Evolutionary conservation across 1,139 yeast species (phyloP).

Genomic region (Magnusiomyces suaveolens): DNA sequence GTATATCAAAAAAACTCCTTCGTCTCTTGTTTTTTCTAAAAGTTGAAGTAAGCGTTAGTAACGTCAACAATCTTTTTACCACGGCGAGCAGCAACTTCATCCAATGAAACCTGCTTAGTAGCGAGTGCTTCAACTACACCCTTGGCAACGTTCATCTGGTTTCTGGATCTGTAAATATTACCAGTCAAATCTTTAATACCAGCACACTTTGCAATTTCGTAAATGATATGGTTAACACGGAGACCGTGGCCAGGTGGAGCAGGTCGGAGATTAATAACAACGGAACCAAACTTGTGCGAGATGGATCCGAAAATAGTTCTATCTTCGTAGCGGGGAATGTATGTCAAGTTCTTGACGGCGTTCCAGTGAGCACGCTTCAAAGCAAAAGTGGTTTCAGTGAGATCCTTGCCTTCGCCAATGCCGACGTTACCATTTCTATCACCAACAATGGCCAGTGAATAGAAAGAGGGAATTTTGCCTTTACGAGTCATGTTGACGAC

Average conservation of each 20-base stretch:
- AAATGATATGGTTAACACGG: conserved; percentile 82
- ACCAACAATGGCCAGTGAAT: conserved; percentile 84
- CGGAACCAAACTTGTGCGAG: conserved; percentile 79
- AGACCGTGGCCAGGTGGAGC: conserved; percentile 94
- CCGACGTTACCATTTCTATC: conserved; percentile 92
- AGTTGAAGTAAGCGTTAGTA: conserved; percentile 66
- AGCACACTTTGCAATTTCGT: conserved; percentile 86
- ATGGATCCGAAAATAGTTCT: conserved; percentile 85
- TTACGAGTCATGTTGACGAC: conserved; percentile 90
- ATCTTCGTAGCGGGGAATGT: conserved; percentile 79
- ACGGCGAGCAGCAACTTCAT: conserved; percentile 82
- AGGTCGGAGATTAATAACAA: conserved; percentile 67
- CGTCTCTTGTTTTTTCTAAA: conserved; percentile 18
- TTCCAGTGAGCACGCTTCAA: conserved; percentile 85
- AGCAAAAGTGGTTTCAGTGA: conserved; percentile 69
- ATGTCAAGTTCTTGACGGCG: conserved; percentile 76
- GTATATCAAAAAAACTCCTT: too few relatives aligned
- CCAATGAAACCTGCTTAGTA: conserved; percentile 64
- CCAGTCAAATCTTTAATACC: conserved; percentile 93
- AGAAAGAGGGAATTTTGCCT: conserved; percentile 83
- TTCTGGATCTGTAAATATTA: conserved; percentile 83
- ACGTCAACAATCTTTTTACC: conserved; percentile 94
- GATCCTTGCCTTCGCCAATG: conserved; percentile 88
- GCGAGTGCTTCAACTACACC: conserved; percentile 81
- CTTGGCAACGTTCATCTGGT: conserved; percentile 93